These are phyloP conservation scores for Chrysosporium queenslandicum DNA, from an alignment of 2,329 filamentous ascomycete genomes.

Conservation along the genomic window DNA sequence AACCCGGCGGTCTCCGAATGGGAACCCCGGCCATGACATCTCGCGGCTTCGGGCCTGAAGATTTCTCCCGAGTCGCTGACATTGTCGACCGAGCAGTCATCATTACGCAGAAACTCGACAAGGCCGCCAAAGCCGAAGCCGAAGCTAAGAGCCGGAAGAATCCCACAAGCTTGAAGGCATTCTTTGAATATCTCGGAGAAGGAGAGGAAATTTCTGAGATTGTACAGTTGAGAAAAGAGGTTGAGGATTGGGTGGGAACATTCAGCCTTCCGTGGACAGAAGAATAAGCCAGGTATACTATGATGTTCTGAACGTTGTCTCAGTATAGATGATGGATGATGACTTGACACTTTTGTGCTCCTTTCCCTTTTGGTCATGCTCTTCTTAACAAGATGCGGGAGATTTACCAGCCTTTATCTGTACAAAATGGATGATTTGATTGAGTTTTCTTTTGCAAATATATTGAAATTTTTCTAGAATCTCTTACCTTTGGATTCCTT, in stretches of 20 bases:
- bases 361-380: not conserved
- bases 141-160: constrained; percentile 80
- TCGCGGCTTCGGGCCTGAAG: constrained; percentile 76
- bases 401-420: not conserved
- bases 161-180: constrained; percentile 97
- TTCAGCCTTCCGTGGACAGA: constrained; percentile 81
- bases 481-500: not conserved
- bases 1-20: constrained; percentile 85
- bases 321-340: constrained; percentile 3
- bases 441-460: not conserved
- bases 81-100: constrained; percentile 75
- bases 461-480: not conserved
- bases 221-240: constrained; percentile 76
- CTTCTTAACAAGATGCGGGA: constrained; percentile 11
- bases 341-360: not conserved
- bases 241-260: constrained; percentile 72
- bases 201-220: constrained; percentile 73
- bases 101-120: constrained; percentile 68
- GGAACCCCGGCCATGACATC: constrained; percentile 97
- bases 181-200: constrained; percentile 78
- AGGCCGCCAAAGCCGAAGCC: constrained; percentile 57
- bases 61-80: constrained; percentile 78
- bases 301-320: not conserved
- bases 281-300: constrained; percentile 45
- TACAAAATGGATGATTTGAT: not conserved